A percentile compares a stretch with the other conserved stretches of the same genome.
phyloP scores from a whole-genome alignment of 768 basidiomycete species.

The Boletus sensibilis region DNA sequence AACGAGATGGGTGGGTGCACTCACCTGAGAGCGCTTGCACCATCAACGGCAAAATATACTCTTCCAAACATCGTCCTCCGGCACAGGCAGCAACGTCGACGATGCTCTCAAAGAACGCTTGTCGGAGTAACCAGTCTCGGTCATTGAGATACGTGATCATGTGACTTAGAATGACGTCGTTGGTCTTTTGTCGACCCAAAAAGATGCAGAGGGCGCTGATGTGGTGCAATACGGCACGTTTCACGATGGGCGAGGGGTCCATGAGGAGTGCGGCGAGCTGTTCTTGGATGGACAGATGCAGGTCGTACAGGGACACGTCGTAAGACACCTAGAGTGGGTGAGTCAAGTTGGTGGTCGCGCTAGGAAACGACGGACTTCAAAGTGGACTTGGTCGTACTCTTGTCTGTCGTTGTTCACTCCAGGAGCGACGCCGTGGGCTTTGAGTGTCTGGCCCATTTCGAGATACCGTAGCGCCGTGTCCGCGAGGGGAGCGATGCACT shows the following conservation, averaged over 20 bases:
- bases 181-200: constrained; percentile 88
- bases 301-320: constrained; percentile 80
- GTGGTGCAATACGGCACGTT: constrained; percentile 83
- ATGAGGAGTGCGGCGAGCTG: constrained; percentile 84
- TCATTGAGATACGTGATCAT: constrained; percentile 86
- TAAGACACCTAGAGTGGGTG: constrained; percentile 70
- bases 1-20: constrained; percentile 14
- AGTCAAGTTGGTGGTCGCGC: not conserved
- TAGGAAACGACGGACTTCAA: constrained; percentile 55
- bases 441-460: constrained; percentile 91
- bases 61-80: constrained; percentile 86
- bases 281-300: constrained; percentile 83
- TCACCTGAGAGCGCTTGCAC: constrained; percentile 90
- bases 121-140: constrained; percentile 87
- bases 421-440: constrained; percentile 68
- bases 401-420: constrained; percentile 46
- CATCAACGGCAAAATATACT: constrained; percentile 97
- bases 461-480: constrained; percentile 85
- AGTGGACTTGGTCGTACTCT: constrained; percentile 75
- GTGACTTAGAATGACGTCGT: constrained; percentile 90
- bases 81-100: constrained; percentile 95
- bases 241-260: constrained; percentile 86
- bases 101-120: constrained; percentile 93
- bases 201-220: constrained; percentile 91
- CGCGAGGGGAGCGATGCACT: constrained; percentile 81